phyloP scores from a whole-genome alignment of 768 basidiomycete species.

The Lyophyllum shimeji region DNA sequence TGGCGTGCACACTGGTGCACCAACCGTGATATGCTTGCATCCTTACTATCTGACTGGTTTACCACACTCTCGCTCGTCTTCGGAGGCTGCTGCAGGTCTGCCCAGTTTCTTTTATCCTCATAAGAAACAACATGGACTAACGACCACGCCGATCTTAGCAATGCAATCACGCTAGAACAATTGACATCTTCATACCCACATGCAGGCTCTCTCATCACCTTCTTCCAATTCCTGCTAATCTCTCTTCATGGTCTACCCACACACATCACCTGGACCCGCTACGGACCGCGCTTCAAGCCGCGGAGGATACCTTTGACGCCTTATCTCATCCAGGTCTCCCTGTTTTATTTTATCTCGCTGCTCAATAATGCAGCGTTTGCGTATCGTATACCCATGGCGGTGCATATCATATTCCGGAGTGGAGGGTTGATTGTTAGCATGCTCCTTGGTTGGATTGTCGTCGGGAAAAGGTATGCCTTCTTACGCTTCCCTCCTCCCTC shows the following conservation, averaged over 20 bases:
- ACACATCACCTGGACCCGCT: constrained; percentile 51
- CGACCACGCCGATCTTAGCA: constrained; percentile 38
- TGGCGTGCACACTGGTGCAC: neutral
- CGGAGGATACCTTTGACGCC: constrained; percentile 68
- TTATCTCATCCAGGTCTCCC: constrained; percentile 76
- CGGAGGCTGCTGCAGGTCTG: constrained; percentile 84
- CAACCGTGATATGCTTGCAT: constrained; percentile 6
- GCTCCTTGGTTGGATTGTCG: constrained; percentile 71
- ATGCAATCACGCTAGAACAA: constrained; percentile 76
- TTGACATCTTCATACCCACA: constrained; percentile 66
- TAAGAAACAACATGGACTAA: neutral
- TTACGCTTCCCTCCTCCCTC: neutral
- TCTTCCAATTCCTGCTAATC: constrained; percentile 81
- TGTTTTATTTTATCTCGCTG: constrained; percentile 78
- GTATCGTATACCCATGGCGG: constrained; percentile 83
- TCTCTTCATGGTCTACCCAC: constrained; percentile 71
- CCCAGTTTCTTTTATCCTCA: neutral
- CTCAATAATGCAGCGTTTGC: constrained; percentile 93
- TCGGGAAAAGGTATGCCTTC: constrained; percentile 54
- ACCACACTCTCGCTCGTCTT: constrained; percentile 75
- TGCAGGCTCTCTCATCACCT: constrained; percentile 84
- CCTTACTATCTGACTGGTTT: constrained; percentile 44
- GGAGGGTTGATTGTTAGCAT: constrained; percentile 86
- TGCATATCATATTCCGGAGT: constrained; percentile 93
- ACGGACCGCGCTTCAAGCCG: constrained; percentile 55